These are phyloP conservation scores for Strigomonas galati DNA, from an alignment of 208 protist species.

Conservation along the genomic window DNA sequence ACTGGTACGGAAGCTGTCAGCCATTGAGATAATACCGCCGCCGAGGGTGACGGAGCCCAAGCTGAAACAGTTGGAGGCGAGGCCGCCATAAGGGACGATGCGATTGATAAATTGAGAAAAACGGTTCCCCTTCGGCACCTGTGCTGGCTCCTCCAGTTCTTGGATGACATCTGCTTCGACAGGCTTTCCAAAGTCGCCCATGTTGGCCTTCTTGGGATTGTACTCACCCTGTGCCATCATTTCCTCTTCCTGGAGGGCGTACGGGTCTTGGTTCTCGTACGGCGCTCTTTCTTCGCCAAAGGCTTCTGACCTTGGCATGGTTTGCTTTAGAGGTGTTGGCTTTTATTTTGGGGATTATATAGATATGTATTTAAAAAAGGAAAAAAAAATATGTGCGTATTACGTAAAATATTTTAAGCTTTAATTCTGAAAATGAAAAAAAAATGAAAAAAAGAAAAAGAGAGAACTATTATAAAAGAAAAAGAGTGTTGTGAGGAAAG, in stretches of 20 bases:
- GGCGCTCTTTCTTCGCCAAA: neutral
- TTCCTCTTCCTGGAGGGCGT: neutral
- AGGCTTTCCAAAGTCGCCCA: conserved; percentile 15
- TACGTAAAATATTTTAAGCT: neutral
- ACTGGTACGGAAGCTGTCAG: conserved; percentile 40
- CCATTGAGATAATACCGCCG: conserved; percentile 53
- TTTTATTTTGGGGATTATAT: neutral
- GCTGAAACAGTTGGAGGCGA: conserved; percentile 52
- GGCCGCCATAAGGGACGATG: conserved; percentile 38
- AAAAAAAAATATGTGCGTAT: neutral
- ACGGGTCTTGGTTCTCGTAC: conserved; percentile 9
- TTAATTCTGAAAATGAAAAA: conserved; percentile 1
- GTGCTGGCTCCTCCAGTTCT: neutral
- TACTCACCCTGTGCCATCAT: conserved; percentile 20
- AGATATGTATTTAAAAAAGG: neutral
- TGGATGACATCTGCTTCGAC: neutral
- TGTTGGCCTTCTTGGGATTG: conserved; percentile 23
- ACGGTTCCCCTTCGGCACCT: neutral
- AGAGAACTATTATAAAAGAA: neutral
- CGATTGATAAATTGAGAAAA: neutral
- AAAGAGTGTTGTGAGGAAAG: neutral
- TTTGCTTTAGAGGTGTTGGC: neutral
- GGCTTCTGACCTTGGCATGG: neutral
- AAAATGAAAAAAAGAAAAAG: neutral
- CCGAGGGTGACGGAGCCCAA: conserved; percentile 60